These are phyloP conservation scores for Clonostachys solani DNA, from an alignment of 2,329 filamentous ascomycete species.

Conservation along the genomic window DNA sequence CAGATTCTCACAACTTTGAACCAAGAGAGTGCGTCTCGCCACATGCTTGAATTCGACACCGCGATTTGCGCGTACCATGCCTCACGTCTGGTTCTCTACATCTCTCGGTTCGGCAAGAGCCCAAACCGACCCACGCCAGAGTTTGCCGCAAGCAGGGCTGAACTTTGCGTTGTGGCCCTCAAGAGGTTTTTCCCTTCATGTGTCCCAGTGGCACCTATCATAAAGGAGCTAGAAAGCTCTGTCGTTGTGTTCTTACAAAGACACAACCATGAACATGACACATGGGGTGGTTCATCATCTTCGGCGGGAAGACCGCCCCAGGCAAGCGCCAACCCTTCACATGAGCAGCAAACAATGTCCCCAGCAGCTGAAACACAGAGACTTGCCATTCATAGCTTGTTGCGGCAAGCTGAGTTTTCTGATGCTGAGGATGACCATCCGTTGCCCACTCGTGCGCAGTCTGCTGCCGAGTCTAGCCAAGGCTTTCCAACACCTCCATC, in stretches of 20 bases:
- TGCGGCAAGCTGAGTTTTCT: slow-evolving; percentile 15
- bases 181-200: slow-evolving; percentile 16
- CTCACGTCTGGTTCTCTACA: slow-evolving; percentile 10
- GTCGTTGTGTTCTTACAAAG: slow-evolving; percentile 7
- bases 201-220: slow-evolving; percentile 14
- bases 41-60: slow-evolving; percentile 11
- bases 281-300: background rate
- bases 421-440: slow-evolving; percentile 12
- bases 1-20: slow-evolving; percentile 14
- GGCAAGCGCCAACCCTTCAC: slow-evolving; percentile 1
- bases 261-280: slow-evolving; percentile 1
- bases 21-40: slow-evolving; percentile 17
- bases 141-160: slow-evolving; percentile 15
- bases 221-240: slow-evolving; percentile 14
- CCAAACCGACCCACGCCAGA: slow-evolving; percentile 10
- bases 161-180: slow-evolving; percentile 15
- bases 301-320: background rate
- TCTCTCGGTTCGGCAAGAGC: slow-evolving; percentile 9
- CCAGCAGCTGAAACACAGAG: slow-evolving; percentile 10
- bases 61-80: slow-evolving; percentile 3
- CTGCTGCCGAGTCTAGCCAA: too few relatives aligned
- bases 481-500: too few relatives aligned
- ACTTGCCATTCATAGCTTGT: slow-evolving; percentile 19
- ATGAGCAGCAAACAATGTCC: slow-evolving; percentile 4
- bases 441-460: too few relatives aligned